These are phyloP conservation scores for Phytopythium boreale DNA, from an alignment of 352 stramenopile species.

Conservation along the genomic window DNA sequence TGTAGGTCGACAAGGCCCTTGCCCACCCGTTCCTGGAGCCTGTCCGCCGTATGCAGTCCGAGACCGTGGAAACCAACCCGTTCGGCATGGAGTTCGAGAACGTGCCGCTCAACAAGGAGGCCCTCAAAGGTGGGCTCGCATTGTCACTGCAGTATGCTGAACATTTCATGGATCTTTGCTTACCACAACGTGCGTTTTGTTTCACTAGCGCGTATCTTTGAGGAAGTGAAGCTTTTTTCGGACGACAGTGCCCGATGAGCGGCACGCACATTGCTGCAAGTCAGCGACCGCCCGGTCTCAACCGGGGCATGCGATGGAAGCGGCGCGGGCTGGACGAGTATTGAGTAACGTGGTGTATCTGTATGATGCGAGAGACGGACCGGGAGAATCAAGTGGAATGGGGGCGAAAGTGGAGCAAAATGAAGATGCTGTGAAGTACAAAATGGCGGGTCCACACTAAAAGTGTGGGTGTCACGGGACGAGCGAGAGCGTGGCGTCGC, in stretches of 20 bases:
- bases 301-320: background rate
- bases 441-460: background rate
- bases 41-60: conserved; percentile 67
- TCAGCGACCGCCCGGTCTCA: background rate
- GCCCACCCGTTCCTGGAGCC: conserved; percentile 81
- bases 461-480: background rate
- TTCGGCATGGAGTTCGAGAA: conserved; percentile 91
- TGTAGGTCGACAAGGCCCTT: conserved; percentile 78
- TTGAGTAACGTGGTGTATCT: conserved; percentile 9
- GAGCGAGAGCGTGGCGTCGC: background rate
- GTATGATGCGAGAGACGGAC: conserved; percentile 6
- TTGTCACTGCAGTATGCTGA: conserved; percentile 1
- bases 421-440: conserved; percentile 11
- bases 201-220: conserved; percentile 62
- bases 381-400: background rate
- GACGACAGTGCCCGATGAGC: conserved; percentile 67
- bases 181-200: conserved; percentile 14
- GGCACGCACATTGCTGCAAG: background rate
- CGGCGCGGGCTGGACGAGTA: background rate
- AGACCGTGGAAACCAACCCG: conserved; percentile 70
- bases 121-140: conserved; percentile 68
- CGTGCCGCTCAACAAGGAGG: conserved; percentile 76
- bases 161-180: conserved; percentile 8
- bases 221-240: conserved; percentile 85
- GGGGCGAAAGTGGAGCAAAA: conserved; percentile 7